phyloP scores from a whole-genome alignment of 768 basidiomycete genomes.

The Termitomyces sp. region DNA sequence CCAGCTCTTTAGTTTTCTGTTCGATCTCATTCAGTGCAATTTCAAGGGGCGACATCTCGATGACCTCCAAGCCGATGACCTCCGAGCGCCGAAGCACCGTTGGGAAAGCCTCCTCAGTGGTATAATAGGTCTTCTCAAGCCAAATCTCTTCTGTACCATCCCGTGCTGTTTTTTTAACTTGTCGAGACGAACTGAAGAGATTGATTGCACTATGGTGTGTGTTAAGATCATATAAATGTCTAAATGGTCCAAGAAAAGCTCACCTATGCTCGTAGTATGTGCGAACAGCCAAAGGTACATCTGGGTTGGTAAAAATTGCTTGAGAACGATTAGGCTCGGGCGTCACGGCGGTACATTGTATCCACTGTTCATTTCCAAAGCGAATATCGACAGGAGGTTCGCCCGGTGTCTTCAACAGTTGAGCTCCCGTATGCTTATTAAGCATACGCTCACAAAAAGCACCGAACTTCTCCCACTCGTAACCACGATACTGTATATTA shows the following conservation, averaged over 20 bases:
- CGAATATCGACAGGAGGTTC: constrained; percentile 82
- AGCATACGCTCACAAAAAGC: constrained; percentile 90
- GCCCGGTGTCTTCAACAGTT: constrained; percentile 65
- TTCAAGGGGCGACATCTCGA: constrained; percentile 84
- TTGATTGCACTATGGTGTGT: constrained; percentile 63
- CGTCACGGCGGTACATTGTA: constrained; percentile 82
- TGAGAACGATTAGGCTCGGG: constrained; percentile 80
- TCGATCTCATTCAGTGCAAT: constrained; percentile 81
- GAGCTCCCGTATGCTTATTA: constrained; percentile 84
- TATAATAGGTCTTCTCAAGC: constrained; percentile 86
- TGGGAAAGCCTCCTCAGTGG: constrained; percentile 86
- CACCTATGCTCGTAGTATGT: constrained; percentile 88
- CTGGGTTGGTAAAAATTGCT: constrained; percentile 81
- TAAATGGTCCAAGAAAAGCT: neutral
- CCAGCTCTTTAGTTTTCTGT: constrained; percentile 74
- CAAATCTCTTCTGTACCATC: constrained; percentile 75
- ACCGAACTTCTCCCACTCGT: constrained; percentile 91
- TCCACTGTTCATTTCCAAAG: constrained; percentile 76
- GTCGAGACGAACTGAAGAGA: constrained; percentile 74
- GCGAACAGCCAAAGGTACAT: constrained; percentile 75
- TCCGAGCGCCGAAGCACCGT: constrained; percentile 90
- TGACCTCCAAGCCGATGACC: constrained; percentile 62
- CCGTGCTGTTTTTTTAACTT: constrained; percentile 57
- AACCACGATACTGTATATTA: constrained; percentile 75
- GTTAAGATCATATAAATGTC: neutral